Percentiles rank a stretch among this genome's conserved stretches.
phyloP scores from a whole-genome alignment of 305 asterid species.

The Solanum hybrid region DNA sequence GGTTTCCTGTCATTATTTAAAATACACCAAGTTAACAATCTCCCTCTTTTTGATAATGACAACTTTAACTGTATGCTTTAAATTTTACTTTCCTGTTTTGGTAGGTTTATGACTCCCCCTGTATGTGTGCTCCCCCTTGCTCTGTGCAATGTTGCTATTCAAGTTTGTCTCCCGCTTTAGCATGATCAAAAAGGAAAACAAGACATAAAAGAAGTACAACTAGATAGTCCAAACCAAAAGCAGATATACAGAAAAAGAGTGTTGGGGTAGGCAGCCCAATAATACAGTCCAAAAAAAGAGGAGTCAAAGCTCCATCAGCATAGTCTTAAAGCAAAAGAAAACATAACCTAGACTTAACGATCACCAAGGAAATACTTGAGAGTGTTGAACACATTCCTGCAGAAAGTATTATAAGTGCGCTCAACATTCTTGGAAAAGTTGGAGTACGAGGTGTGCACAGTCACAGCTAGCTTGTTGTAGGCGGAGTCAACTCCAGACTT shows the following conservation, averaged over 20 bases:
- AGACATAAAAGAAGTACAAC: neutral
- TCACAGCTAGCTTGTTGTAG: neutral
- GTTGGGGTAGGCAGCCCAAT: neutral
- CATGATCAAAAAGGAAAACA: neutral
- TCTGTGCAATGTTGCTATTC: neutral
- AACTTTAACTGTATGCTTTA: neutral
- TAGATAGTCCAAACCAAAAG: neutral
- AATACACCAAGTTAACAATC: neutral
- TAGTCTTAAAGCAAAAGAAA: neutral
- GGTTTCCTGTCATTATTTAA: no score
- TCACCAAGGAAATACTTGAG: neutral
- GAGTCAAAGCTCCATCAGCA: neutral
- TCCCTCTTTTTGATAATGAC: neutral
- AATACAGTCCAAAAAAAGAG: neutral
- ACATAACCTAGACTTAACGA: neutral
- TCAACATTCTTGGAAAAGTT: neutral
- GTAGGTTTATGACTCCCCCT: neutral
- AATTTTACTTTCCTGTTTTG: neutral
- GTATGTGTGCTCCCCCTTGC: neutral
- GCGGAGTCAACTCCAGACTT: neutral
- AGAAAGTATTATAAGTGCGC: neutral
- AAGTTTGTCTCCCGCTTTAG: neutral
- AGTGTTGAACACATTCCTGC: neutral
- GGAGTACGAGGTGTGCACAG: neutral
- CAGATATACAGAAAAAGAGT: neutral